phyloP scores from a whole-genome alignment of 331 rosid genomes.

The Stylosanthes scabra region DNA sequence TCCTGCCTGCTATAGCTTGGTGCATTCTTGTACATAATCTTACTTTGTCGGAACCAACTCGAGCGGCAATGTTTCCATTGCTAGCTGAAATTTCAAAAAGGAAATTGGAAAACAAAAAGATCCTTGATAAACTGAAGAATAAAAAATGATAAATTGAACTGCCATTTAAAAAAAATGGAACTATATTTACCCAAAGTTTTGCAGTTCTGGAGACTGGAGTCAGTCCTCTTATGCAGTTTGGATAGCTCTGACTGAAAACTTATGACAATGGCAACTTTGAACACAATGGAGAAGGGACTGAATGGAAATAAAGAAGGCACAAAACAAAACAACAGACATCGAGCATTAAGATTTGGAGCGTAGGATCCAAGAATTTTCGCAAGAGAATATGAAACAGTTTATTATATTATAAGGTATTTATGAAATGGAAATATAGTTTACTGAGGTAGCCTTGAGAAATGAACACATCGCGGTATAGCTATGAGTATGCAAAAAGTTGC shows the following conservation, averaged over 20 bases:
- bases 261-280: conserved; percentile 72
- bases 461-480: neutral
- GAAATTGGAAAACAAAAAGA: conserved; percentile 5
- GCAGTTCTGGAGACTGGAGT: conserved; percentile 81
- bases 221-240: conserved; percentile 69
- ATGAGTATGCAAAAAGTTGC: neutral
- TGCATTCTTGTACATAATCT: conserved; percentile 26
- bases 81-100: conserved; percentile 59
- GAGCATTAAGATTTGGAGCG: neutral
- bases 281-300: conserved; percentile 94
- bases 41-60: conserved; percentile 72
- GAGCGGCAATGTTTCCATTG: conserved; percentile 85
- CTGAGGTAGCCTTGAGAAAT: neutral
- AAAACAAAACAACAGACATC: conserved; percentile 14
- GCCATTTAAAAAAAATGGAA: neutral
- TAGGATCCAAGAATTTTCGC: neutral
- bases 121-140: conserved; percentile 24
- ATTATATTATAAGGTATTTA: neutral
- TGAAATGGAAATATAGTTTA: conserved; percentile 8
- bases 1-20: conserved; percentile 19
- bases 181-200: conserved; percentile 75
- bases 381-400: neutral
- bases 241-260: conserved; percentile 80
- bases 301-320: conserved; percentile 34
- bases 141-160: conserved; percentile 6